Conservation (phyloP, 345 rosid genomes). For the Salix udensis region DNA sequence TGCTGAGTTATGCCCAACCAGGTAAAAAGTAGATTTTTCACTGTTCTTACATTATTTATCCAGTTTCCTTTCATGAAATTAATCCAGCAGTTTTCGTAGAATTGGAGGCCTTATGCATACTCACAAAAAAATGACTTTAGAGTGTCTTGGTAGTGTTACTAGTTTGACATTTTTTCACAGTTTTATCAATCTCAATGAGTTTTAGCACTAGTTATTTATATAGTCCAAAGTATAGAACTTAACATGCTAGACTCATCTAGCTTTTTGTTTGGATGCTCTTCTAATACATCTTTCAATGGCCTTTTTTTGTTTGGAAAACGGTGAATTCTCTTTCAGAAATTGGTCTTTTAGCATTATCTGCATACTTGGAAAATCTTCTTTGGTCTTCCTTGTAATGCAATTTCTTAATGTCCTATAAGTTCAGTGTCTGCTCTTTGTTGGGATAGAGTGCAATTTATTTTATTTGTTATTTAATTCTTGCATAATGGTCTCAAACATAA, state of each 20-base stretch:
- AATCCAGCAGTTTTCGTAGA: background rate
- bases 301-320: background rate
- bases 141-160: background rate
- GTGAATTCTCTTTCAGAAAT: background rate
- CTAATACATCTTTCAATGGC: background rate
- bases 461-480: background rate
- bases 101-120: background rate
- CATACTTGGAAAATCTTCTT: background rate
- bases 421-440: background rate
- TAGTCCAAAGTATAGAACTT: background rate
- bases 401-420: background rate
- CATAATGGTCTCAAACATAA: background rate
- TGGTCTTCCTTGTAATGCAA: background rate
- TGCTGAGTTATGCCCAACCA: slow-evolving; percentile 43
- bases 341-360: background rate
- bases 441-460: background rate
- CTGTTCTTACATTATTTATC: background rate
- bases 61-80: background rate
- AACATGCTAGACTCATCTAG: background rate
- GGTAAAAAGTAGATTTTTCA: slow-evolving; percentile 32
- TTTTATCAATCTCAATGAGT: background rate
- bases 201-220: background rate
- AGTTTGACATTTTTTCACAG: background rate
- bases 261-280: background rate
- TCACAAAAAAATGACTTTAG: background rate